Conservation (phyloP, 2,329 filamentous ascomycete genomes). For the Aspergillus tanneri region DNA sequence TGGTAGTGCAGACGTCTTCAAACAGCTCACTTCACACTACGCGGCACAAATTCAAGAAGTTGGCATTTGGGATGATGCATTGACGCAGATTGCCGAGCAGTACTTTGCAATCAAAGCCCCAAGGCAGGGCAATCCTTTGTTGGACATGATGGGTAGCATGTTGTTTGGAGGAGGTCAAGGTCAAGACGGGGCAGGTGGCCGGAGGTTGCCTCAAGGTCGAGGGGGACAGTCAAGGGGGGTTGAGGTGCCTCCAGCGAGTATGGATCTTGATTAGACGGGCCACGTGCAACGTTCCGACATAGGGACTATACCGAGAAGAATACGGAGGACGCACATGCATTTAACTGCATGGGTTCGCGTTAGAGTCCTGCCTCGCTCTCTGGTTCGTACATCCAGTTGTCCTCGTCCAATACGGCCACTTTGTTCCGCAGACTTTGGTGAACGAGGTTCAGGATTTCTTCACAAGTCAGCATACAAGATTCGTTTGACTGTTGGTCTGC, state of each 20-base stretch:
- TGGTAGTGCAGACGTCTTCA: constrained; percentile 73
- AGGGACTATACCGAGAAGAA: background rate
- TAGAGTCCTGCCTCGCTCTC: constrained; percentile 52
- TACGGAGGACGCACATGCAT: constrained; percentile 8
- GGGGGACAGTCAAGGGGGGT: constrained; percentile 46
- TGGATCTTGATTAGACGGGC: constrained; percentile 45
- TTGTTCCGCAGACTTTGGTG: constrained; percentile 69
- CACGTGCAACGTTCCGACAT: constrained; percentile 6
- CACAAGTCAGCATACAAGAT: constrained; percentile 10
- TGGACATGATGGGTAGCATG: constrained; percentile 98
- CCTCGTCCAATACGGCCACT: constrained; percentile 71
- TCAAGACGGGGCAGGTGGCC: constrained; percentile 44
- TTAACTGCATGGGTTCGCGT: constrained; percentile 10
- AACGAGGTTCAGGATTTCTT: constrained; percentile 69
- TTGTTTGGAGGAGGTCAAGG: constrained; percentile 73
- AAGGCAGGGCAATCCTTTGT: constrained; percentile 82
- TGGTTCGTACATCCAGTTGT: constrained; percentile 88
- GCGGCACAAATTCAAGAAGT: constrained; percentile 73
- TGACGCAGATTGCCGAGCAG: constrained; percentile 89
- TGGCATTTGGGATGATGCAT: constrained; percentile 73
- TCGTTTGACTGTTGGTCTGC: too few relatives aligned
- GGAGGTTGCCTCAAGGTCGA: constrained; percentile 31
- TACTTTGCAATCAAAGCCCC: constrained; percentile 93
- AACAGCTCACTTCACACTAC: constrained; percentile 80
- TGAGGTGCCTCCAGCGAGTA: constrained; percentile 45